phyloP scores from a whole-genome alignment of 176 grass and related monocot species.

The Paspalum vaginatum region DNA sequence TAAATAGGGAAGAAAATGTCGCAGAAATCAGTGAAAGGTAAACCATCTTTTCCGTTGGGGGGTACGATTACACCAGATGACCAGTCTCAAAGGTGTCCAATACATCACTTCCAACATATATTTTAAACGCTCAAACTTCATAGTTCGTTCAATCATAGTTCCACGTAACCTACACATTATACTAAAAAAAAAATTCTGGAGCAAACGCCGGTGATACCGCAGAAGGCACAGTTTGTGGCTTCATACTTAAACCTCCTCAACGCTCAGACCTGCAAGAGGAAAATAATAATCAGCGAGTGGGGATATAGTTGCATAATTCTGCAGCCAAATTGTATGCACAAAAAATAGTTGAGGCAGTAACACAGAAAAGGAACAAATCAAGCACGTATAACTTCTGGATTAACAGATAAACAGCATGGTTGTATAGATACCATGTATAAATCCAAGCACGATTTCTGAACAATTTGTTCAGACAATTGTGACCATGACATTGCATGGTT shows the following conservation, averaged over 20 bases:
- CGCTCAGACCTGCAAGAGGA: constrained; percentile 58
- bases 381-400: background rate
- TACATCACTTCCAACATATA: constrained; percentile 30
- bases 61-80: background rate
- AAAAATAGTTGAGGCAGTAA: background rate
- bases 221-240: background rate
- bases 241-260: constrained; percentile 63
- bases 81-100: constrained; percentile 23
- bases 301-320: background rate
- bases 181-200: background rate
- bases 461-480: background rate
- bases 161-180: background rate
- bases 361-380: background rate
- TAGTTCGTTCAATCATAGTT: background rate
- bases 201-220: background rate
- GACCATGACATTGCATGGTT: background rate
- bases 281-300: background rate
- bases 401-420: background rate
- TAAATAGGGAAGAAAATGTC: background rate
- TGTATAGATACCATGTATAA: background rate
- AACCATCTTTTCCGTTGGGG: background rate
- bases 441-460: background rate
- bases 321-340: background rate
- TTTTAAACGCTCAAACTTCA: constrained; percentile 28
- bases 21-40: background rate